A percentile compares a stretch with the other conserved stretches of the same genome.
phyloP scores from a whole-genome alignment of 768 basidiomycete genomes.

The Obba rivulosa region DNA sequence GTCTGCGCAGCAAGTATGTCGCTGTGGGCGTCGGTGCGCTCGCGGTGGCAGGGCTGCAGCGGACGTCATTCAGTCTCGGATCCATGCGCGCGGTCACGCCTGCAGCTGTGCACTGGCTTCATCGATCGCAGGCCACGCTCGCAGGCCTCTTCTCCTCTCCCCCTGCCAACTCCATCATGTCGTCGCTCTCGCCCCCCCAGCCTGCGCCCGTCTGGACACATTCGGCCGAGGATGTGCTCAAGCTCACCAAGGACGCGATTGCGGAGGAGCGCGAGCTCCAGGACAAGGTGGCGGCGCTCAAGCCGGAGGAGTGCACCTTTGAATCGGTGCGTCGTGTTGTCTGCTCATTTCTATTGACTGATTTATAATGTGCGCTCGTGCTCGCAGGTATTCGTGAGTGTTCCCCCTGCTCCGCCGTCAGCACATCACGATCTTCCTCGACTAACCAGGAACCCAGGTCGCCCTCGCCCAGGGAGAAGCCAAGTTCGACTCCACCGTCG shows the following conservation, averaged over 20 bases:
- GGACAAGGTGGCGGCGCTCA: constrained; percentile 57
- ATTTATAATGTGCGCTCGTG: constrained; percentile 1
- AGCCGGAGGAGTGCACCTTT: constrained; percentile 55
- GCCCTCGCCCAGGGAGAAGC: constrained; percentile 60
- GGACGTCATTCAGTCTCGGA: constrained; percentile 9
- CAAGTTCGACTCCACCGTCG: constrained; percentile 40
- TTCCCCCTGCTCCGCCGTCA: constrained; percentile 1
- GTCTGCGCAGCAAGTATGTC: no score
- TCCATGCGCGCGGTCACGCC: constrained; percentile 13
- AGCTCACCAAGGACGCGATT: constrained; percentile 54
- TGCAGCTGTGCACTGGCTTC: constrained; percentile 3
- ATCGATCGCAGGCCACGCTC: constrained; percentile 23
- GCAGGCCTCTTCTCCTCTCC: constrained; percentile 20
- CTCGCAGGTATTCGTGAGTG: constrained; percentile 67
- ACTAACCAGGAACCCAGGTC: constrained; percentile 33
- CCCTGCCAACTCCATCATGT: constrained; percentile 25
- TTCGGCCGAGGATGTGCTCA: constrained; percentile 51
- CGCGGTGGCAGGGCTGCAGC: constrained; percentile 15
- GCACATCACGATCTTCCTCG: neutral
- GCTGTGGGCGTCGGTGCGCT: constrained; percentile 9
- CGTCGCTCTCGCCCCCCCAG: constrained; percentile 59
- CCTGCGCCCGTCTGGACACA: constrained; percentile 63
- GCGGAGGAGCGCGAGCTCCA: constrained; percentile 46
- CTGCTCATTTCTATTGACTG: neutral
- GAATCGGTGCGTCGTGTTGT: constrained; percentile 47